These are phyloP conservation scores for Tagetes patula DNA, from an alignment of 129 eudicot genomes.

Conservation along the genomic window DNA sequence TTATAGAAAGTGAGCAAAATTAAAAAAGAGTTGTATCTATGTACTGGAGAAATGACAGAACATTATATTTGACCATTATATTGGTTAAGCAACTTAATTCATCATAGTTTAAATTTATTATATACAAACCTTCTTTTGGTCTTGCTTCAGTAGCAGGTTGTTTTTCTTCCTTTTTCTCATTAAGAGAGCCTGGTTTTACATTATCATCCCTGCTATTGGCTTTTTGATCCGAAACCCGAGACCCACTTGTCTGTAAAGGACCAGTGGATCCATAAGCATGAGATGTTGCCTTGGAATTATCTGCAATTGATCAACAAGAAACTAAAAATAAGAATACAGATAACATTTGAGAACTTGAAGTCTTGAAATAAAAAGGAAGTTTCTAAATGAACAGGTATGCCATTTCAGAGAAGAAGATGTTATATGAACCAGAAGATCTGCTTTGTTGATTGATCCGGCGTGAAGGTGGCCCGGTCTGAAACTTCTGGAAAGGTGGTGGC, in stretches of 20 bases:
- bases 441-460: slow-evolving; percentile 36
- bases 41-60: not conserved
- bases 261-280: slow-evolving; percentile 31
- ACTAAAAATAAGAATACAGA: not conserved
- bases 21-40: not conserved
- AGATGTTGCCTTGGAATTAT: slow-evolving; percentile 33
- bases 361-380: not conserved
- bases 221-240: slow-evolving; percentile 25
- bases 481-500: slow-evolving; percentile 88
- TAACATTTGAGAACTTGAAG: slow-evolving; percentile 9
- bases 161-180: slow-evolving; percentile 41
- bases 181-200: slow-evolving; percentile 30
- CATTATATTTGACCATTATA: slow-evolving; percentile 7
- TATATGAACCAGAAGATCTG: slow-evolving; percentile 45
- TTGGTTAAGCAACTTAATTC: not conserved
- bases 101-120: not conserved
- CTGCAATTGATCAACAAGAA: slow-evolving; percentile 32
- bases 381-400: not conserved
- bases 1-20: slow-evolving; percentile 5
- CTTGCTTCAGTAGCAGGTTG: slow-evolving; percentile 47
- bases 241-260: slow-evolving; percentile 28
- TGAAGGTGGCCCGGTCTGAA: slow-evolving; percentile 55
- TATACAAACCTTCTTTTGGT: slow-evolving; percentile 71
- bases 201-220: slow-evolving; percentile 27
- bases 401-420: slow-evolving; percentile 5